phyloP scores from a whole-genome alignment of 306 rosid species.

The Rosa lucieae region DNA sequence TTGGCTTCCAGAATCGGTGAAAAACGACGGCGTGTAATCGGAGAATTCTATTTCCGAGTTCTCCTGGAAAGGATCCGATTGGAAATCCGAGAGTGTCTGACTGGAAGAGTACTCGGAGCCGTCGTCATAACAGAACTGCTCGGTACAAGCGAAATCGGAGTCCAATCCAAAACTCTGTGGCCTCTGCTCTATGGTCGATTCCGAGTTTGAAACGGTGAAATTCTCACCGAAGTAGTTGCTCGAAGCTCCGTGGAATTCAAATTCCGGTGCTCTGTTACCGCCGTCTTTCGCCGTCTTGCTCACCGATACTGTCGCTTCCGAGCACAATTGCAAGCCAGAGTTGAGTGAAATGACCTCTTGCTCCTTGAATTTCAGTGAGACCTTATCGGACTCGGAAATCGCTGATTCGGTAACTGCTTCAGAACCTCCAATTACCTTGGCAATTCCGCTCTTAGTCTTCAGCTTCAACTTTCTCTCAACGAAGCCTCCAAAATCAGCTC shows the following conservation, averaged over 20 bases:
- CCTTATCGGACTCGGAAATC: conserved; percentile 37
- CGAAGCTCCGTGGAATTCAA: conserved; percentile 36
- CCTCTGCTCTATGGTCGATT: conserved; percentile 45
- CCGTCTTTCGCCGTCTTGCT: conserved; percentile 15
- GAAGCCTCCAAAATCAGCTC: conserved; percentile 28
- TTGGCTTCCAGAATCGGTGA: conserved; percentile 75
- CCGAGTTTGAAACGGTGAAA: conserved; percentile 40
- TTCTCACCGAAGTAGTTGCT: conserved; percentile 30
- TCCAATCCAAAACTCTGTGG: conserved; percentile 36
- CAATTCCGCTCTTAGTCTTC: conserved; percentile 37
- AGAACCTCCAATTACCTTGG: conserved; percentile 35
- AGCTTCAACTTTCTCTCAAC: conserved; percentile 38
- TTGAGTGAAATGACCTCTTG: conserved; percentile 43
- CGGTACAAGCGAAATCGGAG: conserved; percentile 74
- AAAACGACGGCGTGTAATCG: conserved; percentile 60
- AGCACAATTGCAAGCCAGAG: conserved; percentile 38
- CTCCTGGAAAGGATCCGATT: conserved; percentile 49
- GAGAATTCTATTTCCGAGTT: conserved; percentile 51
- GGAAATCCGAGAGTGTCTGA: conserved; percentile 54
- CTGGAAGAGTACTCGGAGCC: conserved; percentile 49
- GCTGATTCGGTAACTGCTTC: conserved; percentile 42
- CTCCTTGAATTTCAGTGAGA: conserved; percentile 28
- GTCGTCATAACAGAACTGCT: conserved; percentile 54
- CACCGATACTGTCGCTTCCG: conserved; percentile 28
- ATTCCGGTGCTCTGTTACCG: conserved; percentile 52